phyloP scores from a whole-genome alignment of 495 filamentous ascomycete genomes.

The Lindgomyces ingoldianus region DNA sequence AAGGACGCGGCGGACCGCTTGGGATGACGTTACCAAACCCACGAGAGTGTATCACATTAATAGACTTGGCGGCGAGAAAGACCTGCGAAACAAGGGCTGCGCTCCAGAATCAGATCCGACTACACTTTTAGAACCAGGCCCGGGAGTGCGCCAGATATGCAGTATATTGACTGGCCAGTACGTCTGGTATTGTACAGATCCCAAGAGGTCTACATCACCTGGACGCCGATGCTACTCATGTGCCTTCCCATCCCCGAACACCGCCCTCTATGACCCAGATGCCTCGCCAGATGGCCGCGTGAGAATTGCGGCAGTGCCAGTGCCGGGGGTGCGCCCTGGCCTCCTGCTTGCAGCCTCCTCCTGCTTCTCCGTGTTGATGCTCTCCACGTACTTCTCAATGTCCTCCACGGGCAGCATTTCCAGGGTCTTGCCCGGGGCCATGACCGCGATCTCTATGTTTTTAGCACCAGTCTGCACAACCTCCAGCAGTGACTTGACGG shows the following conservation, averaged over 20 bases:
- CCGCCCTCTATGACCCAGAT: slow-evolving; percentile 22
- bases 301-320: slow-evolving; percentile 75
- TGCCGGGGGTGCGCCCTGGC: slow-evolving; percentile 73
- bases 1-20: slow-evolving; percentile 71
- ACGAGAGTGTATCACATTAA: no score
- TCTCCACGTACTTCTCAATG: slow-evolving; percentile 95
- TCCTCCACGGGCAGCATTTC: slow-evolving; percentile 96
- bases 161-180: slow-evolving; percentile 12
- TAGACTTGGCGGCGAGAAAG: no score
- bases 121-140: background rate
- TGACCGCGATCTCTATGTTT: slow-evolving; percentile 99
- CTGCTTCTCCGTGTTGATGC: slow-evolving; percentile 97
- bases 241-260: slow-evolving; percentile 3
- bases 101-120: background rate
- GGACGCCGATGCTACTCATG: slow-evolving; percentile 34
- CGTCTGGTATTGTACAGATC: slow-evolving; percentile 24
- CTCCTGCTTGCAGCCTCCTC: slow-evolving; percentile 98
- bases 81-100: background rate
- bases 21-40: no score
- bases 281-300: slow-evolving; percentile 59
- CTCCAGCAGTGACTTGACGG: slow-evolving; percentile 95
- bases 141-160: slow-evolving; percentile 11
- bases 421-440: slow-evolving; percentile 87
- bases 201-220: slow-evolving; percentile 25
- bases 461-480: slow-evolving; percentile 98